A percentile compares a stretch with the other conserved stretches of the same genome.
These are phyloP conservation scores for Peziza echinospora DNA, from an alignment of 495 filamentous ascomycete genomes.

Conservation along the genomic window DNA sequence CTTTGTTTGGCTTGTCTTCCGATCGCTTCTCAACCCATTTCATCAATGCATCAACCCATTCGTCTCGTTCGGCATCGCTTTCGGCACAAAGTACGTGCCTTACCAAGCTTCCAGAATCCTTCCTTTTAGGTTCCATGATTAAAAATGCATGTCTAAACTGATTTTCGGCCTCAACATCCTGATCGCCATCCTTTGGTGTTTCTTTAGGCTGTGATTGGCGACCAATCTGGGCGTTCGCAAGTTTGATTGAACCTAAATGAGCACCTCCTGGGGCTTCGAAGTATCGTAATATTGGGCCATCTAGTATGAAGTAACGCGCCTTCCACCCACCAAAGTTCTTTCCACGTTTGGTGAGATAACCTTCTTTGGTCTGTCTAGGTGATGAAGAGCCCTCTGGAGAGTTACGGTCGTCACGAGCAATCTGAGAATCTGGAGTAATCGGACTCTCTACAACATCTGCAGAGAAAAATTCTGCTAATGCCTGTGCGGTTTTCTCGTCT, in stretches of 20 bases:
- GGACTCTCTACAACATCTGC: conserved; percentile 48
- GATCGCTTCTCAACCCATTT: conserved; percentile 67
- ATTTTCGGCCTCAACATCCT: conserved; percentile 59
- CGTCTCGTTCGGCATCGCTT: conserved; percentile 76
- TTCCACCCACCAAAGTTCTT: conserved; percentile 99
- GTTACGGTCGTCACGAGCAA: conserved; percentile 8
- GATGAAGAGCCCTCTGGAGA: conserved; percentile 3
- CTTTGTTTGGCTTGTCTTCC: conserved; percentile 22
- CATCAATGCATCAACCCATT: conserved; percentile 77
- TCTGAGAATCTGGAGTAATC: conserved; percentile 4
- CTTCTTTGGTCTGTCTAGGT: conserved; percentile 43
- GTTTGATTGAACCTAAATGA: conserved; percentile 80
- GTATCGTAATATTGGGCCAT: conserved; percentile 74
- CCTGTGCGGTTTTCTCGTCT: conserved; percentile 55
- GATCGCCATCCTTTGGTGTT: conserved; percentile 33
- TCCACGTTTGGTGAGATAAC: conserved; percentile 85
- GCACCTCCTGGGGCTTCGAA: conserved; percentile 75
- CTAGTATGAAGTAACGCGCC: conserved; percentile 76
- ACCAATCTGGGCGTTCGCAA: conserved; percentile 78
- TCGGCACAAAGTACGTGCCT: conserved; percentile 90
- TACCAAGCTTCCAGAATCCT: conserved; percentile 76
- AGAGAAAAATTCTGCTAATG: conserved; percentile 72
- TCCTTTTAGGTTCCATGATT: conserved; percentile 85
- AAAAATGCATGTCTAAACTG: conserved; percentile 94
- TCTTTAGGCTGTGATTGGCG: conserved; percentile 40